Evolutionary conservation across 2,329 filamentous ascomycete genomes (phyloP).

Genomic region (Corynespora cassiicola): DNA sequence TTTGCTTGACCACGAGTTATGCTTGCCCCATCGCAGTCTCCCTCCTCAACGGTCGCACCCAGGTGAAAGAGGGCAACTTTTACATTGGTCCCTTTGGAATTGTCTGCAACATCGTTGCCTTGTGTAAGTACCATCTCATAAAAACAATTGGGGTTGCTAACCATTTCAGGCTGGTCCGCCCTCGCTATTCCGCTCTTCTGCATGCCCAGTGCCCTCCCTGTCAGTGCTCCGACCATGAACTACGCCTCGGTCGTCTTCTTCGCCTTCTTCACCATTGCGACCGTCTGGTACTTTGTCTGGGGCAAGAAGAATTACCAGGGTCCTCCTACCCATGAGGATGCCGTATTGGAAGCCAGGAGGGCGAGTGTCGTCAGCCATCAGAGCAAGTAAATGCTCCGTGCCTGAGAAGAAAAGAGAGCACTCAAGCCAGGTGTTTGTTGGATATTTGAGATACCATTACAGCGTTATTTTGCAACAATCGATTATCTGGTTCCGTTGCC

Average conservation of each 20-base stretch:
- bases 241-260: conserved; percentile 79
- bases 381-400: conserved; percentile 13
- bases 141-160: conserved; percentile 9
- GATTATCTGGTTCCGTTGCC: too few relatives aligned
- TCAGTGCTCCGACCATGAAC: conserved; percentile 68
- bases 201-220: conserved; percentile 71
- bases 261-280: conserved; percentile 66
- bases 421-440: too few relatives aligned
- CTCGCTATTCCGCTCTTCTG: conserved; percentile 77
- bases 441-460: too few relatives aligned
- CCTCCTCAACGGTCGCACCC: conserved; percentile 65
- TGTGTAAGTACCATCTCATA: conserved; percentile 55
- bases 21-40: conserved; percentile 71
- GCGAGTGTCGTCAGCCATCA: conserved; percentile 34
- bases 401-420: too few relatives aligned
- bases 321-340: conserved; percentile 53
- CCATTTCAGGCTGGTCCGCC: conserved; percentile 61
- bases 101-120: conserved; percentile 68
- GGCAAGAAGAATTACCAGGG: conserved; percentile 73
- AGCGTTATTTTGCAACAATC: too few relatives aligned
- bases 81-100: conserved; percentile 67
- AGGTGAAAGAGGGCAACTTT: conserved; percentile 64
- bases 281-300: conserved; percentile 72
- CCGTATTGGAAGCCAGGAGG: conserved; percentile 36
- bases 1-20: conserved; percentile 72